phyloP scores from a whole-genome alignment of 306 rosid genomes.

The Begonia masoniana region DNA sequence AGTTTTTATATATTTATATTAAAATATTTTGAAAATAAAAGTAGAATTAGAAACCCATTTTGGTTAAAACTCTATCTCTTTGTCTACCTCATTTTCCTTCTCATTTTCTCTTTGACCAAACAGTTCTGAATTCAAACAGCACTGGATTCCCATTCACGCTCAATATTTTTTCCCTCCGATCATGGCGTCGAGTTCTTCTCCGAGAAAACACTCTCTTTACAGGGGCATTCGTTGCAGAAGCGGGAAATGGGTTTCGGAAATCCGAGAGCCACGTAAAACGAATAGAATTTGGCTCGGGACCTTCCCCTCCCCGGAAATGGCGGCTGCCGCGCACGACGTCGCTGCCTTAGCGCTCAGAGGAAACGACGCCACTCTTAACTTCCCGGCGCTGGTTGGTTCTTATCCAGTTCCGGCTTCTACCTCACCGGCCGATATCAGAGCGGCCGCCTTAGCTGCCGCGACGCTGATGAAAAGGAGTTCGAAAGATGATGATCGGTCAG shows the following conservation, averaged over 20 bases:
- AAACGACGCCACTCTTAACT: slow-evolving; percentile 40
- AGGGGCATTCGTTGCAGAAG: slow-evolving; percentile 64
- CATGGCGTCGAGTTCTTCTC: slow-evolving; percentile 38
- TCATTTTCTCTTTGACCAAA: too few relatives aligned
- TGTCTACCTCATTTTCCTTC: too few relatives aligned
- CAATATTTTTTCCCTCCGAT: too few relatives aligned
- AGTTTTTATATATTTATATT: too few relatives aligned
- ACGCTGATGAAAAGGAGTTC: slow-evolving; percentile 1
- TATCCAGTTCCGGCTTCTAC: slow-evolving; percentile 50
- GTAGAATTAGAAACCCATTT: too few relatives aligned
- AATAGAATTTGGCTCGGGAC: slow-evolving; percentile 90
- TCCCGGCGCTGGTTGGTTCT: slow-evolving; percentile 19
- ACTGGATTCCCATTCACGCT: too few relatives aligned
- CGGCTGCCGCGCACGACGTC: slow-evolving; percentile 80
- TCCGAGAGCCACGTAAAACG: slow-evolving; percentile 75
- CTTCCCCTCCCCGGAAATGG: slow-evolving; percentile 67
- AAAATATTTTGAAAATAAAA: too few relatives aligned
- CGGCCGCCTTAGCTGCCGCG: slow-evolving; percentile 54
- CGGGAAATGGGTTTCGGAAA: slow-evolving; percentile 89
- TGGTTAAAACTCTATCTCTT: too few relatives aligned
- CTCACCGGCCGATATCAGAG: slow-evolving; percentile 48
- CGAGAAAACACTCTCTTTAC: slow-evolving; percentile 43
- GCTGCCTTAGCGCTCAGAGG: slow-evolving; percentile 76
- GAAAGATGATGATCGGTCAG: too few relatives aligned
- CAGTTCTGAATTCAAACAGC: too few relatives aligned